Evolutionary conservation across 2,329 filamentous ascomycete genomes (phyloP), one percentile per base, ranked within the genome.

Genomic region (Alternaria arbusti): DNA sequence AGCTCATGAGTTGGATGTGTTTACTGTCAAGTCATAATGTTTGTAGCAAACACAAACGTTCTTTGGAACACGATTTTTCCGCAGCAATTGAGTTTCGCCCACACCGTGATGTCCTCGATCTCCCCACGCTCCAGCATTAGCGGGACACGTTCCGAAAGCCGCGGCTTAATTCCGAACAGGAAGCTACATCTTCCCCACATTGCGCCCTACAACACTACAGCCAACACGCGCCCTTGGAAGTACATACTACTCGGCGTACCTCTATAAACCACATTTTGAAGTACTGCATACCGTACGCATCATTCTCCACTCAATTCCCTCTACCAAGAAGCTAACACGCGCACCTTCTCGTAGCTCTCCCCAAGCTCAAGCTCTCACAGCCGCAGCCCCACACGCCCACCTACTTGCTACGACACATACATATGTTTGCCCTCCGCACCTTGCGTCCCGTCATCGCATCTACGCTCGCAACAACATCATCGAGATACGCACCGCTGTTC

Each of bases 1-100:
- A 74, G 54, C 64, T 71, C 49, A 73, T 67, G 72, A 71, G 45
- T 63, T 69, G 59, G 47, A 66, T 59, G 61, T 61, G 51, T 52
- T 57, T 61, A 59, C 20, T 32, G 44, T 54, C 23, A 63, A 64
- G 49, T 45, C 47, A 61, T 70, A 68, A 65, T 66, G 28, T 30
- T 46, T 62, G 52, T 62, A 65, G 23, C 22, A 28, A 64, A 59
- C 49, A 55, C n/a, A 63, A 63, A 63, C n/a, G 45, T 55, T n/a
- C 54, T 12, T 23, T 28, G 6, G 11, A 45, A 56, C 46, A 57
- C 22, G 3, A 2, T 57, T 9, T 47, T 8, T 12, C 25, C 13
- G 32, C 44, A 23, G 23, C 23, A 23, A 23, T 23, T 23, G 23
- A 5, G 6, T 23, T 6, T 23, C 23, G 23, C 23, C 23, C 23